Conservation (phyloP, 2,329 filamentous ascomycete species). For the Stylonectria norvegica region DNA sequence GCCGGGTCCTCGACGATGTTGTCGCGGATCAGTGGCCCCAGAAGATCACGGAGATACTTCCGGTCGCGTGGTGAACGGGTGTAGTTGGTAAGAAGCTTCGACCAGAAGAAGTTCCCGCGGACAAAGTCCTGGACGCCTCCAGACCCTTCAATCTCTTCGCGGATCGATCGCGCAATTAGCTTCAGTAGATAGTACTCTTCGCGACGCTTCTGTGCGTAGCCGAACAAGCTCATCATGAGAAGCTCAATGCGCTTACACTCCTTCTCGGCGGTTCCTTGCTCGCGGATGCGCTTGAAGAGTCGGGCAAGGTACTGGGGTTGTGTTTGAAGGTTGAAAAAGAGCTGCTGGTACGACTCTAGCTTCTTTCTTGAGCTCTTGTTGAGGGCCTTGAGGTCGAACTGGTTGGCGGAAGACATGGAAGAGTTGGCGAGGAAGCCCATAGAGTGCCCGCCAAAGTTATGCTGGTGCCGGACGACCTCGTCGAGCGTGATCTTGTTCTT, state of each 20-base stretch:
- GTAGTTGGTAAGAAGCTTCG: conserved; percentile 80
- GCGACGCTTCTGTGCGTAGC: conserved; percentile 91
- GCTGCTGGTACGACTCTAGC: conserved; percentile 92
- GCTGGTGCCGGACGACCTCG: conserved; percentile 95
- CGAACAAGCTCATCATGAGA: conserved; percentile 93
- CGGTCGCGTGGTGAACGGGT: conserved; percentile 86
- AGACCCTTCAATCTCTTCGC: conserved; percentile 78
- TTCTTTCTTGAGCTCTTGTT: conserved; percentile 97
- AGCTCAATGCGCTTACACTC: conserved; percentile 91
- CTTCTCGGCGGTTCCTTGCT: conserved; percentile 82
- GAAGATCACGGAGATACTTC: conserved; percentile 83
- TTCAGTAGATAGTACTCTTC: conserved; percentile 97
- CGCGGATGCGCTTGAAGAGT: conserved; percentile 78
- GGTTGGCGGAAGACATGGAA: conserved; percentile 84
- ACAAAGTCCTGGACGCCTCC: conserved; percentile 76
- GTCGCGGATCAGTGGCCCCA: conserved; percentile 81
- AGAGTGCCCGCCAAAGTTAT: conserved; percentile 88
- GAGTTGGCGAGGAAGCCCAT: conserved; percentile 81
- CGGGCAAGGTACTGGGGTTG: conserved; percentile 92
- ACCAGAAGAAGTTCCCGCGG: conserved; percentile 90
- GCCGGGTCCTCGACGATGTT: conserved; percentile 90
- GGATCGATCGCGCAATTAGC: conserved; percentile 75
- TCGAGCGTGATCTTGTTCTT: conserved; percentile 99
- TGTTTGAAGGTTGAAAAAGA: conserved; percentile 96
- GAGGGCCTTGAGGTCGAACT: conserved; percentile 92